Evolutionary conservation across 1,284 basidiomycete species (phyloP).

Genomic region (Pseudozyma sp.): DNA sequence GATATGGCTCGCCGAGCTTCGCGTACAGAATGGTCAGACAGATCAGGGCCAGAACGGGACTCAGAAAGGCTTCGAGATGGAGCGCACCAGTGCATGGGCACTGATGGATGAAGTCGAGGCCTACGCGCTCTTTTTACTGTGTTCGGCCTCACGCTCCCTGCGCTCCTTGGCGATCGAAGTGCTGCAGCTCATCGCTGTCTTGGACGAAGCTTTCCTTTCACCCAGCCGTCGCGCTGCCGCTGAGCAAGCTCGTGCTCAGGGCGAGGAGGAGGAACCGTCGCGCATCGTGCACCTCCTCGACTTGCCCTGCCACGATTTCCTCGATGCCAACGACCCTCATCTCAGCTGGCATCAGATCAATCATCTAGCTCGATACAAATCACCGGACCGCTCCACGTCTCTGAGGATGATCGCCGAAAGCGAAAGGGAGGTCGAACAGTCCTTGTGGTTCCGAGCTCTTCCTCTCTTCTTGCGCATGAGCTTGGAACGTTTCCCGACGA

Average conservation of each 20-base stretch:
- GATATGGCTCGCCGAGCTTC: conserved; percentile 74
- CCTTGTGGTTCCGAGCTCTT: conserved; percentile 70
- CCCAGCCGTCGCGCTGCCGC: conserved; percentile 42
- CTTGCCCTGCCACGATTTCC: conserved; percentile 49
- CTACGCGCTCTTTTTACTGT: conserved; percentile 79
- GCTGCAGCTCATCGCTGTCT: conserved; percentile 56
- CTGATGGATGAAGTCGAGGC: conserved; percentile 75
- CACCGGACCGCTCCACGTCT: conserved; percentile 36
- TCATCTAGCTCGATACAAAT: conserved; percentile 47
- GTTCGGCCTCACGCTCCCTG: conserved; percentile 77
- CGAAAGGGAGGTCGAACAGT: conserved; percentile 69
- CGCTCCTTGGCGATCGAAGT: conserved; percentile 68
- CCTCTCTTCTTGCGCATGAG: conserved; percentile 69
- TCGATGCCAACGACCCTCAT: conserved; percentile 46
- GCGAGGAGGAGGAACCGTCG: conserved; percentile 55
- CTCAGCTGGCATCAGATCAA: conserved; percentile 54
- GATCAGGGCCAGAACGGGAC: conserved; percentile 31
- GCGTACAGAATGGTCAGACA: conserved; percentile 59
- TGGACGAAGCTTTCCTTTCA: conserved; percentile 61
- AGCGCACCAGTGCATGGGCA: conserved; percentile 62
- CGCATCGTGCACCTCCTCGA: conserved; percentile 61
- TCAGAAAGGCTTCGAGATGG: conserved; percentile 52
- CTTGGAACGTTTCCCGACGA: conserved; percentile 67
- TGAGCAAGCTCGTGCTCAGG: conserved; percentile 62
- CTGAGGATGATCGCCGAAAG: conserved; percentile 69